Evolutionary conservation across 2,329 filamentous ascomycete genomes (phyloP).

Genomic region (Fusarium veterinarium): DNA sequence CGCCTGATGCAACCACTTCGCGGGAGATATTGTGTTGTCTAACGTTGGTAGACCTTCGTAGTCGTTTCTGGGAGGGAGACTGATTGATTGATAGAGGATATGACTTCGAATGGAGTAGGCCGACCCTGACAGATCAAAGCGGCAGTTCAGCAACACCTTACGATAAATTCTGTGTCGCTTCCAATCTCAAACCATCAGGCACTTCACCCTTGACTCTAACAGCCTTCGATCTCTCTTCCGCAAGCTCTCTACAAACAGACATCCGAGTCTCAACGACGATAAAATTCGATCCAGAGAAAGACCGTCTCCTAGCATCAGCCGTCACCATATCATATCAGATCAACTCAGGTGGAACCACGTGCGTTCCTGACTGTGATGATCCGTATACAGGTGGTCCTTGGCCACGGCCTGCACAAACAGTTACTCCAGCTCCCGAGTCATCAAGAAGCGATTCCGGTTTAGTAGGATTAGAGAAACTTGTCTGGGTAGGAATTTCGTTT

Average conservation of each 20-base stretch:
- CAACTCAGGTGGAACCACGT: background rate
- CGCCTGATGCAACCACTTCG: accelerated
- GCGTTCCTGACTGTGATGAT: background rate
- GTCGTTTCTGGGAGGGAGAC: too few species aligned
- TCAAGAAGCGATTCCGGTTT: background rate
- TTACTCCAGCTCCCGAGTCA: background rate
- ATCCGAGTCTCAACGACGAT: background rate
- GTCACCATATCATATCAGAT: background rate
- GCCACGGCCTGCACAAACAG: background rate
- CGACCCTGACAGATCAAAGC: background rate
- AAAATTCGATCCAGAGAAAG: background rate
- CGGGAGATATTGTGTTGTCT: background rate
- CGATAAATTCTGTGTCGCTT: background rate
- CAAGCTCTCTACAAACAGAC: background rate
- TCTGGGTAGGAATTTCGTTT: background rate
- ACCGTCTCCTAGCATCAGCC: background rate
- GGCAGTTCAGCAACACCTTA: background rate
- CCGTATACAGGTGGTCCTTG: background rate
- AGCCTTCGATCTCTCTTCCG: background rate
- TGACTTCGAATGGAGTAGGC: background rate
- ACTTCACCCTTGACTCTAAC: background rate
- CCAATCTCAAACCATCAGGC: background rate
- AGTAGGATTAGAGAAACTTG: background rate
- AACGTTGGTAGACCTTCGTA: background rate
- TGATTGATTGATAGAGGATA: background rate